A percentile compares a stretch with the other conserved stretches of the same genome.
Evolutionary conservation across 805 yeast species (phyloP).

Genomic region (Torulaspora maleeae): DNA sequence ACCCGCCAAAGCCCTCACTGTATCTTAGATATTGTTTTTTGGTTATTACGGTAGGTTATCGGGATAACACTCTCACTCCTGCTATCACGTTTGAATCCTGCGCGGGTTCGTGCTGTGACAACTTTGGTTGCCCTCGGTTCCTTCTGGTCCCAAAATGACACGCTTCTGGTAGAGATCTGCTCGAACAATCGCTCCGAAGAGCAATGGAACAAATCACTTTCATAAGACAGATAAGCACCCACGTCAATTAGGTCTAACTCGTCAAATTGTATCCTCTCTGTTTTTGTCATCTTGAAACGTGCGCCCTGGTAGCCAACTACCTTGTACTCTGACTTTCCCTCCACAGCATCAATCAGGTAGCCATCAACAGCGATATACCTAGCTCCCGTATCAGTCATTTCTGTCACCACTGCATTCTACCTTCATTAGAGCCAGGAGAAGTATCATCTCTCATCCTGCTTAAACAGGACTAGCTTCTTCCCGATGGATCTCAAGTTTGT

Average conservation of each 20-base stretch:
- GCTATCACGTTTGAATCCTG: neutral
- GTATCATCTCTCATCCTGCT: too few species aligned
- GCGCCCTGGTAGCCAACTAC: neutral
- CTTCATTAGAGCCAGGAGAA: too few species aligned
- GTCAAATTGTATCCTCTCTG: neutral
- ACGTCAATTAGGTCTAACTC: neutral
- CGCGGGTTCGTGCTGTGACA: neutral
- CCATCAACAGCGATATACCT: neutral
- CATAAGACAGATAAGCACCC: slow-evolving; percentile 1
- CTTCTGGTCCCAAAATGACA: neutral
- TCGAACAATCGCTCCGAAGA: neutral
- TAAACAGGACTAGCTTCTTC: too few species aligned
- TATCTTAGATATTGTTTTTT: neutral
- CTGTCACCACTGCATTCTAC: too few species aligned
- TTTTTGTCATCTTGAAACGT: neutral
- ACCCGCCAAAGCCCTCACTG: neutral
- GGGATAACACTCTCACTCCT: neutral
- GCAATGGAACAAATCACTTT: neutral
- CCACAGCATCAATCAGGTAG: neutral
- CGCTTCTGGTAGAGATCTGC: neutral
- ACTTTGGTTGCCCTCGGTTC: neutral
- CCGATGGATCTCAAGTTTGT: too few species aligned
- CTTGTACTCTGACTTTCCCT: neutral
- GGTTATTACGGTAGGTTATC: neutral
- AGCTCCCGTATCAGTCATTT: neutral